Evolutionary conservation across 2,329 filamentous ascomycete species (phyloP).

Genomic region (Rasamsonia emersonii): DNA sequence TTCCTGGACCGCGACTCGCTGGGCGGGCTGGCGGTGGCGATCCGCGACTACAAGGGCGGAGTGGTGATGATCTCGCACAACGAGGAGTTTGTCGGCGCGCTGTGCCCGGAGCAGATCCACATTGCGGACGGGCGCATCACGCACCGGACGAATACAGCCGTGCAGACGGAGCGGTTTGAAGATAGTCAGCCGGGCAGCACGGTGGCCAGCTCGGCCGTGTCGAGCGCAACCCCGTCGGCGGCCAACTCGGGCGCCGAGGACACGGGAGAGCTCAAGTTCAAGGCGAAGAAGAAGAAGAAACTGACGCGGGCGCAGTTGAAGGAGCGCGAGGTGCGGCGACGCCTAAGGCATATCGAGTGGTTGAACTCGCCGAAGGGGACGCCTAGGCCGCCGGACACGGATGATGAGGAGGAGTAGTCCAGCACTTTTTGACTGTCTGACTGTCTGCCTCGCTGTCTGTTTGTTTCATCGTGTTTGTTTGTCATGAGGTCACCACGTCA

Average conservation of each 20-base stretch:
- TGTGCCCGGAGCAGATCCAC: constrained; percentile 95
- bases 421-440: background rate
- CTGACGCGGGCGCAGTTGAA: constrained; percentile 94
- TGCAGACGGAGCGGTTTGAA: constrained; percentile 77
- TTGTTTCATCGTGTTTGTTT: background rate
- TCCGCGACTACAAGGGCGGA: constrained; percentile 95
- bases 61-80: constrained; percentile 99
- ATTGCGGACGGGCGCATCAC: constrained; percentile 81
- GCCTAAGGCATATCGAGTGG: constrained; percentile 74
- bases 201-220: constrained; percentile 50
- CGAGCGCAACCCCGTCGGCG: constrained; percentile 50
- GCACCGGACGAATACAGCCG: constrained; percentile 67
- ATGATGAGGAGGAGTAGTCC: constrained; percentile 53
- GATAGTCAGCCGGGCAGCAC: constrained; percentile 61
- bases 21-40: constrained; percentile 92
- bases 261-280: constrained; percentile 74
- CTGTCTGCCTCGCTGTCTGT: background rate
- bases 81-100: constrained; percentile 93
- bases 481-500: no score
- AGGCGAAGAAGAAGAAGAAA: constrained; percentile 92
- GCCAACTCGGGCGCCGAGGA: constrained; percentile 78
- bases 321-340: constrained; percentile 78
- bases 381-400: constrained; percentile 65
- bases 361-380: constrained; percentile 80
- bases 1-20: constrained; percentile 98